phyloP scores from a whole-genome alignment of 768 basidiomycete species.

The Wakefieldia striispora region DNA sequence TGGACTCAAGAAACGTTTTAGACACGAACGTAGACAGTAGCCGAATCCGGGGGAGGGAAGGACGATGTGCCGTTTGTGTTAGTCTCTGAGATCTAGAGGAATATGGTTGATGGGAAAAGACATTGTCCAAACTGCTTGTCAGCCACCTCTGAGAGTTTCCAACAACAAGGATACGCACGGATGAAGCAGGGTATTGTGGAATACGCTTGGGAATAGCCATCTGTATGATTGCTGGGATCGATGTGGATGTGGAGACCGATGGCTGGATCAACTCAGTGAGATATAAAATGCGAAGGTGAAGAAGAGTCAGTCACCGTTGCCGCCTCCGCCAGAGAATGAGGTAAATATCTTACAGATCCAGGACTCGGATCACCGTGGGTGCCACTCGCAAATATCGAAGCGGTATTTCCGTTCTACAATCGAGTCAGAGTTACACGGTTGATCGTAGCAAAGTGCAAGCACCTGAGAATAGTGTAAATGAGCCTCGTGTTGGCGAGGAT shows the following conservation, averaged over 20 bases:
- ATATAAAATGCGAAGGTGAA: conserved; percentile 1
- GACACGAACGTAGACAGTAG: conserved; percentile 22
- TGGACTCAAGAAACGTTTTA: not conserved
- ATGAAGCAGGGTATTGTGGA: not conserved
- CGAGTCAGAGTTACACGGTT: conserved; percentile 12
- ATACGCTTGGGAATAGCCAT: conserved; percentile 18
- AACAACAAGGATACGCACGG: conserved; percentile 10
- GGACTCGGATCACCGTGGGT: conserved; percentile 1
- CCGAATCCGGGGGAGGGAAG: conserved; percentile 4
- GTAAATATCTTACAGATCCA: conserved; percentile 5
- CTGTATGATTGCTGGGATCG: not conserved
- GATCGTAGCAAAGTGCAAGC: conserved; percentile 1
- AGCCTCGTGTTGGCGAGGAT: conserved; percentile 13
- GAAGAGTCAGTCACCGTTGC: conserved; percentile 16
- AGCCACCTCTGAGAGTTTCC: not conserved
- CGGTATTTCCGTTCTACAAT: conserved; percentile 12
- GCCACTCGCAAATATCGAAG: conserved; percentile 13
- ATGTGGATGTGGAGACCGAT: conserved; percentile 1
- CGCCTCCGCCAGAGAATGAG: conserved; percentile 6
- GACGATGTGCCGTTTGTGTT: conserved; percentile 4
- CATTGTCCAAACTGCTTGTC: not conserved
- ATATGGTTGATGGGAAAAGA: not conserved
- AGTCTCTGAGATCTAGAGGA: conserved; percentile 11
- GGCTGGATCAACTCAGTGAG: conserved; percentile 13
- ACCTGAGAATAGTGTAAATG: conserved; percentile 13